Evolutionary conservation across 345 rosid species (phyloP), one percentile per base, ranked within the genome.

Genomic region (Lumnitzera littorea): DNA sequence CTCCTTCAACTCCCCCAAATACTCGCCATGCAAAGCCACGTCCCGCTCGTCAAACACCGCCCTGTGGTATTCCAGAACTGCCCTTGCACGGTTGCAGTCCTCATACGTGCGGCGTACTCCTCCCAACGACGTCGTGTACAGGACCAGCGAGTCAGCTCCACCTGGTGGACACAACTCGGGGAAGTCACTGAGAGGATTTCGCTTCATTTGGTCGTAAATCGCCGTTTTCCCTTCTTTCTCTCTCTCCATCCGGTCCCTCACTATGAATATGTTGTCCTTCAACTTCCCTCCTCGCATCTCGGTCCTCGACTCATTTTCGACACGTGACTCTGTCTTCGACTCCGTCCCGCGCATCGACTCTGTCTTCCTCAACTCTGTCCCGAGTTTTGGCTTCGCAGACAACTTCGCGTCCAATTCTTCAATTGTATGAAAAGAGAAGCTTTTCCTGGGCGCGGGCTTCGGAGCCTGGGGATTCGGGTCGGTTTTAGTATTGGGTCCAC

Each of bases 81-180:
- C 57, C 52, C 71, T 57, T 27, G 84, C 84, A 0, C 82, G 75
- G 50, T 67, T 65, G 68, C 99, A 90, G 24, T 79, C 89, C 61
- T 94, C 95, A 72, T 66, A 78, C 25, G 99, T 94, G 48, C 82
- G 74, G 0, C 96, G 84, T 9, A 94, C 92, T 6, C 99, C 99
- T 5, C 86, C 77, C 65, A 94, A 67, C 74, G 97, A 86, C 63
- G 99, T 94, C 70, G 97, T 90, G 77, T 94, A 94, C 4, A 94
- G 68, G 9, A 90, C 92, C 24, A 90, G 70, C 1, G 82, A 62
- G 25, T 84, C 76, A 0, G 69, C 80, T 9, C 97, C 97, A 1
- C 86, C 73, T 0, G 97, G 92, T 1, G 99, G 99, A 63, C 87
- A 82, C 56, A 70, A 81, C 69, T 88, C 89, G 2, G 89, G 92